Evolutionary conservation across 208 protist species (phyloP).

Genomic region (Leishmania mexicana): DNA sequence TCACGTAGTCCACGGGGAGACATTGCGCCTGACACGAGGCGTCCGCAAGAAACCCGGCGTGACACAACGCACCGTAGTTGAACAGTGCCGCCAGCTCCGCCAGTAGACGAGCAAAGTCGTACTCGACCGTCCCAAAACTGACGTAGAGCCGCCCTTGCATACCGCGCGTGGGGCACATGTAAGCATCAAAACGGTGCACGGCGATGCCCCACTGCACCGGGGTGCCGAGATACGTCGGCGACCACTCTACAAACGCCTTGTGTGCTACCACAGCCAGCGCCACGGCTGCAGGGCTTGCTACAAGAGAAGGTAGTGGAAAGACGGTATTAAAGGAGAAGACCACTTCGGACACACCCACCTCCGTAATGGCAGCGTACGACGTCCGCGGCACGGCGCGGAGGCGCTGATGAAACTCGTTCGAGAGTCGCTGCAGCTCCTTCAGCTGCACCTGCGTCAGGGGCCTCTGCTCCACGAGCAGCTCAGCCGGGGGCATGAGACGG

Average conservation of each 20-base stretch:
- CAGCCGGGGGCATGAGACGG: constrained; percentile 10
- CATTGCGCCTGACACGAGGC: constrained; percentile 16
- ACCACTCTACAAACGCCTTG: constrained; percentile 19
- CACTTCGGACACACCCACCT: constrained; percentile 21
- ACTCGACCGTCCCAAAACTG: constrained; percentile 25
- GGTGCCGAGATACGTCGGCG: constrained; percentile 1
- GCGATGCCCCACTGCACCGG: constrained; percentile 25
- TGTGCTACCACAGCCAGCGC: constrained; percentile 16
- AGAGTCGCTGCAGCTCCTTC: constrained; percentile 15
- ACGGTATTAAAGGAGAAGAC: constrained; percentile 33
- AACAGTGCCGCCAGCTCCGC: constrained; percentile 27
- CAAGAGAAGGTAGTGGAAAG: constrained; percentile 20
- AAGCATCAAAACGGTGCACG: constrained; percentile 25
- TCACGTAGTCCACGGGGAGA: constrained; percentile 32
- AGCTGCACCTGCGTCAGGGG: constrained; percentile 11
- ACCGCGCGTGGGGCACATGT: constrained; percentile 10
- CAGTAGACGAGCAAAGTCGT: constrained; percentile 16
- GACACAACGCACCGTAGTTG: constrained; percentile 24
- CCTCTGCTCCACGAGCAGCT: background rate
- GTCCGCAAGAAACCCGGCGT: constrained; percentile 24
- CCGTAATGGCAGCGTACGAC: constrained; percentile 15
- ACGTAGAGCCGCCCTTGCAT: constrained; percentile 19
- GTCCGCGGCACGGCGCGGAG: constrained; percentile 15
- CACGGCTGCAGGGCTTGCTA: constrained; percentile 20
- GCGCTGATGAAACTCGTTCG: constrained; percentile 19